Percentiles rank a stretch among this genome's conserved stretches.
Conservation (phyloP, 768 basidiomycete genomes). For the Macrolepiota fuliginosa region DNA sequence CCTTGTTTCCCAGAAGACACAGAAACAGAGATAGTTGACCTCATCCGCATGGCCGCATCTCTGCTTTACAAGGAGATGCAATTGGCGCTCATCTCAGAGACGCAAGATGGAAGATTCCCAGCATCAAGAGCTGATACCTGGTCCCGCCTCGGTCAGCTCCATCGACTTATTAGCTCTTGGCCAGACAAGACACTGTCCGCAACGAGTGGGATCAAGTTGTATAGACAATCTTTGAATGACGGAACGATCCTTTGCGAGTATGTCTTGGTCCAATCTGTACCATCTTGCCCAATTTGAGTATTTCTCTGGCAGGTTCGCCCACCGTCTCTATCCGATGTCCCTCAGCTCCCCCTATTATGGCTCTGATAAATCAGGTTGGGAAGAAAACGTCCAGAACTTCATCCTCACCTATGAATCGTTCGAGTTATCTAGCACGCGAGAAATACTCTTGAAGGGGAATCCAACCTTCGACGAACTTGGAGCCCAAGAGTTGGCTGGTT, state of each 20-base stretch:
- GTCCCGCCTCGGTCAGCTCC: neutral
- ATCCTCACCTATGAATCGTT: neutral
- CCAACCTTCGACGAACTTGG: neutral
- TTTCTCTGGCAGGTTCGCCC: neutral
- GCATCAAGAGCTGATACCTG: neutral
- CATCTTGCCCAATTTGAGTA: neutral
- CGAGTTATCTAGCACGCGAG: neutral
- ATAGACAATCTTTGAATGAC: neutral
- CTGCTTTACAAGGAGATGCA: neutral
- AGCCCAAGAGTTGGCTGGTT: neutral
- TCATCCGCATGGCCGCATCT: neutral
- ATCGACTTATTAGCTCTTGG: neutral
- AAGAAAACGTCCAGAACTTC: neutral
- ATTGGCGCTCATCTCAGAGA: neutral
- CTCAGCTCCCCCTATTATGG: neutral
- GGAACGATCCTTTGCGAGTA: neutral
- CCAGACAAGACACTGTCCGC: neutral
- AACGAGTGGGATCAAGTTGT: neutral
- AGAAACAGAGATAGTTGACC: neutral
- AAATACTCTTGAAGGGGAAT: neutral
- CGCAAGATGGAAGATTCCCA: neutral
- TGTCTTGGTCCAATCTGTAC: neutral
- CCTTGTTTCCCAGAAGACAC: neutral
- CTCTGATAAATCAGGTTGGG: neutral
- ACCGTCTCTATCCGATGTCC: neutral